phyloP scores from a whole-genome alignment of 1,139 yeast species.

The Geotrichum histeridarum region DNA sequence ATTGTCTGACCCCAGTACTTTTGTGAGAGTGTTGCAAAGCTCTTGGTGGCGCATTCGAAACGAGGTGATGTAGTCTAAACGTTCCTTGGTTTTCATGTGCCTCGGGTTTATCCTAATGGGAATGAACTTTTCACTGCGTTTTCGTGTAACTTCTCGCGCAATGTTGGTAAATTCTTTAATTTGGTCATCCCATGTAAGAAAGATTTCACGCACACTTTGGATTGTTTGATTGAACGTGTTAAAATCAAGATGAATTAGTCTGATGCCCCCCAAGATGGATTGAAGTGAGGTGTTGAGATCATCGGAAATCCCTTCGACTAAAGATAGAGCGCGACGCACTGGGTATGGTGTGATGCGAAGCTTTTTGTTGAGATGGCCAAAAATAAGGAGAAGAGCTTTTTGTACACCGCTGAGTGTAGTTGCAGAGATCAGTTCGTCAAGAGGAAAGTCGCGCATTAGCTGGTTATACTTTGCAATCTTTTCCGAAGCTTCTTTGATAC shows the following conservation, averaged over 20 bases:
- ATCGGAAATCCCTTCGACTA: slow-evolving; percentile 57
- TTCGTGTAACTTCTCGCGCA: slow-evolving; percentile 70
- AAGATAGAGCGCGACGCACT: slow-evolving; percentile 53
- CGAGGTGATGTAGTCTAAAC: slow-evolving; percentile 43
- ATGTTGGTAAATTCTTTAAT: slow-evolving; percentile 53
- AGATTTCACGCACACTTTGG: slow-evolving; percentile 32
- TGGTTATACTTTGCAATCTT: slow-evolving; percentile 54
- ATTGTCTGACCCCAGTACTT: slow-evolving; percentile 32
- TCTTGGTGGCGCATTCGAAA: slow-evolving; percentile 56
- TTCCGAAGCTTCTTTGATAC: slow-evolving; percentile 54
- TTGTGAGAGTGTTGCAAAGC: slow-evolving; percentile 40
- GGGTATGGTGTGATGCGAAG: slow-evolving; percentile 63
- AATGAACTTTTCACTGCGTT: slow-evolving; percentile 66
- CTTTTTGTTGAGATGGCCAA: slow-evolving; percentile 57
- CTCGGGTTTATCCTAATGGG: slow-evolving; percentile 54
- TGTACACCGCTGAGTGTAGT: slow-evolving; percentile 46
- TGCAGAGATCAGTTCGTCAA: slow-evolving; percentile 54
- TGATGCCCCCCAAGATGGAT: slow-evolving; percentile 26
- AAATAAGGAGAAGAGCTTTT: slow-evolving; percentile 46
- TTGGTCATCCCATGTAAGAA: slow-evolving; percentile 48
- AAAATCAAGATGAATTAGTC: slow-evolving; percentile 40
- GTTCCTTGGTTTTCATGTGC: slow-evolving; percentile 45
- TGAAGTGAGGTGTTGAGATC: slow-evolving; percentile 42
- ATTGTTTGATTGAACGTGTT: slow-evolving; percentile 36
- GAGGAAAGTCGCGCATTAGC: slow-evolving; percentile 65